Conservation (phyloP, 495 filamentous ascomycete species). For the Xylaria curta region DNA sequence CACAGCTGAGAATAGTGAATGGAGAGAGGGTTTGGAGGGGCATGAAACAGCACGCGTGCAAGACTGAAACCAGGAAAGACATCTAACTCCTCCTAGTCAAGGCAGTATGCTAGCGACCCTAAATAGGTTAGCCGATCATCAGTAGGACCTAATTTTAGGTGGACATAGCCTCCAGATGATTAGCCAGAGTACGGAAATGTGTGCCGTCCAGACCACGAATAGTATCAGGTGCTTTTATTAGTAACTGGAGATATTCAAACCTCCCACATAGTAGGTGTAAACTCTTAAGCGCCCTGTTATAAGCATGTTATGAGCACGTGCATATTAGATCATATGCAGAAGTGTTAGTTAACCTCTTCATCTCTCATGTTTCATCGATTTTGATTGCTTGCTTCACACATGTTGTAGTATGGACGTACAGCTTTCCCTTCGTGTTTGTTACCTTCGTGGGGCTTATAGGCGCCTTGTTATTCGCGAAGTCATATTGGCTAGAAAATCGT, state of each 20-base stretch:
- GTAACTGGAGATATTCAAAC: not conserved
- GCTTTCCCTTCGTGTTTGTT: not conserved
- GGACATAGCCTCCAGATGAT: not conserved
- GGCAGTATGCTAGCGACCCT: not conserved
- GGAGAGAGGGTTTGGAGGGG: not conserved
- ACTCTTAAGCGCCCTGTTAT: not conserved
- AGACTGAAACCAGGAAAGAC: not conserved
- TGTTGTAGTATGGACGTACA: not conserved
- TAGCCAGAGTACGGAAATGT: slow-evolving; percentile 3
- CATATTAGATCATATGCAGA: not conserved
- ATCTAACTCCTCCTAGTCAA: not conserved
- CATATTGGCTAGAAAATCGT: not conserved
- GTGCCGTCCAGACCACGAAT: not conserved
- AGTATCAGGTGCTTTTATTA: not conserved
- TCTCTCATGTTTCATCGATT: not conserved
- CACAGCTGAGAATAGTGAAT: not conserved
- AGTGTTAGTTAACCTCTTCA: not conserved
- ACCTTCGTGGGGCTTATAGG: not conserved
- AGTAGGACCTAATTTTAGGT: slow-evolving; percentile 14
- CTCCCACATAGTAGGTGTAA: not conserved
- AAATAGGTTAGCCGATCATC: slow-evolving; percentile 1
- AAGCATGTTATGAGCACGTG: slow-evolving; percentile 8
- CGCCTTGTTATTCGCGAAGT: not conserved
- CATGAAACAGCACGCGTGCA: not conserved
- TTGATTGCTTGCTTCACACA: slow-evolving; percentile 1